Evolutionary conservation across 768 basidiomycete genomes (phyloP).

Genomic region (Mycena indigotica): DNA sequence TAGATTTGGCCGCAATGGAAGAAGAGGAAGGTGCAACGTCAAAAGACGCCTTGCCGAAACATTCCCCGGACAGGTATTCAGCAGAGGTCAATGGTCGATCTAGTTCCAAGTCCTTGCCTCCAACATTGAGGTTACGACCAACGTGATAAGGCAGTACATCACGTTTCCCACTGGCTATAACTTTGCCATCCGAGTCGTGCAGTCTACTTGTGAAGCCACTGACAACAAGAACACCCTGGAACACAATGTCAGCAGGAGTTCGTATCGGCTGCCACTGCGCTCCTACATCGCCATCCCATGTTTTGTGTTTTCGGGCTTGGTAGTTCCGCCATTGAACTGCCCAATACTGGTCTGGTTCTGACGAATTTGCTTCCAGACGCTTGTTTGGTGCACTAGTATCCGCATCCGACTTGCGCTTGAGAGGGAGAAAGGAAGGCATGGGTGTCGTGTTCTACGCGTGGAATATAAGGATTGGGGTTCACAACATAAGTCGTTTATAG

Average conservation of each 20-base stretch:
- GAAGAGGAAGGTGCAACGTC: conserved; percentile 1
- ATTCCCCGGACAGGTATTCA: conserved; percentile 66
- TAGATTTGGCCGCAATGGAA: conserved; percentile 25
- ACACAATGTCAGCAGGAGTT: background rate
- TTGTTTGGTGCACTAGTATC: background rate
- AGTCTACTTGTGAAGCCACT: conserved; percentile 49
- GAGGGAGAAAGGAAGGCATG: conserved; percentile 39
- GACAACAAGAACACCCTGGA: conserved; percentile 52
- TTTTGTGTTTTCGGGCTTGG: conserved; percentile 83
- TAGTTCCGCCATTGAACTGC: conserved; percentile 79
- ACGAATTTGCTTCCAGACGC: background rate
- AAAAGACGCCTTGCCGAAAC: conserved; percentile 47
- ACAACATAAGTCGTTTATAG: no score
- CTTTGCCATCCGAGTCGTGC: conserved; percentile 64
- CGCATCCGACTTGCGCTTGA: conserved; percentile 43
- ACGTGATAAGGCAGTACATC: conserved; percentile 39
- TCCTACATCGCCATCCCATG: conserved; percentile 78
- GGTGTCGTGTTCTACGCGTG: no score
- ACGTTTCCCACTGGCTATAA: conserved; percentile 53
- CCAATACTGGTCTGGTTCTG: conserved; percentile 61
- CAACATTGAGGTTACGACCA: conserved; percentile 40
- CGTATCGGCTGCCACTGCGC: no score
- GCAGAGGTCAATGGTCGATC: conserved; percentile 56
- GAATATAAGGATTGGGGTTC: no score
- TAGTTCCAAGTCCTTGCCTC: conserved; percentile 65